These are phyloP conservation scores for Xerocomus amazonicus DNA, from an alignment of 1,284 basidiomycete genomes.

Conservation along the genomic window DNA sequence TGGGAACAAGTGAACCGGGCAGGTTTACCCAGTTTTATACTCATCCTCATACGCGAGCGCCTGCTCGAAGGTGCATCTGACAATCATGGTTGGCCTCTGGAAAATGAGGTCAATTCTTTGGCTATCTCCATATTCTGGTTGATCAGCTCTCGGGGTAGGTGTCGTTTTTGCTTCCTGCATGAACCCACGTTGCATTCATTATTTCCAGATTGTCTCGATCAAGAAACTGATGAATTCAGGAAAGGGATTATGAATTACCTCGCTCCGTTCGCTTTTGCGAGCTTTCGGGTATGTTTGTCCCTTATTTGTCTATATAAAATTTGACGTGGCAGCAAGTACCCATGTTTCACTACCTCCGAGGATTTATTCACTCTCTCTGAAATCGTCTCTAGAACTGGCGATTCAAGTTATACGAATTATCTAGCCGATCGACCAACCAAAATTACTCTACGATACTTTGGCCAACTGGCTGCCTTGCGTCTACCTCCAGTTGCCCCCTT, in stretches of 20 bases:
- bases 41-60: constrained; percentile 36
- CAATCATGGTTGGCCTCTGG: constrained; percentile 47
- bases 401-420: constrained; percentile 16
- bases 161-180: background rate
- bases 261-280: constrained; percentile 44
- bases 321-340: constrained; percentile 31
- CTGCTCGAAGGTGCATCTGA: constrained; percentile 36
- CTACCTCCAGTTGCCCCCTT: constrained; percentile 44
- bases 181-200: background rate
- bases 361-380: constrained; percentile 15
- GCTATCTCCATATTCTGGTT: constrained; percentile 50
- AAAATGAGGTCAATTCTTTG: constrained; percentile 43
- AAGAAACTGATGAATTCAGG: constrained; percentile 37
- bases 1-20: constrained; percentile 48
- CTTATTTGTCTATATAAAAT: background rate
- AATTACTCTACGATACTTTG: constrained; percentile 41
- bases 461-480: constrained; percentile 30
- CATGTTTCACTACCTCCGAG: constrained; percentile 30
- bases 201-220: constrained; percentile 33
- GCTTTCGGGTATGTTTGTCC: constrained; percentile 42
- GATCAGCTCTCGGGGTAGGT: constrained; percentile 32
- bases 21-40: constrained; percentile 40
- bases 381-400: background rate
- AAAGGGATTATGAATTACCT: constrained; percentile 38
- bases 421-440: constrained; percentile 28